A percentile compares a stretch with the other conserved stretches of the same genome.
Evolutionary conservation across 2,329 filamentous ascomycete genomes (phyloP).

Genomic region (Alternaria postmessia): DNA sequence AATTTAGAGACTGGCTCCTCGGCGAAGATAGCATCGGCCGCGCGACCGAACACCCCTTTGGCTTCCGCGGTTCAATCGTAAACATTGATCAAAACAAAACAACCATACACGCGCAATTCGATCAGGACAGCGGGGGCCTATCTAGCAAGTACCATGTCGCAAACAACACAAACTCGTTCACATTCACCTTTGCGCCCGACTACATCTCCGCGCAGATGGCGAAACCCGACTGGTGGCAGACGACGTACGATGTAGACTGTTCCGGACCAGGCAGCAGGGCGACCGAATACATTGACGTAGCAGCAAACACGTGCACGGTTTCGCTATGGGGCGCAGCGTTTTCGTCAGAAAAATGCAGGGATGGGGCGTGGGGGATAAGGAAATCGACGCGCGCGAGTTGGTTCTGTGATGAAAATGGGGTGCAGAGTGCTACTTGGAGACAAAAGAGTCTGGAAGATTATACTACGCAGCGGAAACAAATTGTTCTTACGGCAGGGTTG

Average conservation of each 20-base stretch:
- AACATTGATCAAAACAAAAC: background rate
- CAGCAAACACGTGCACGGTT: background rate
- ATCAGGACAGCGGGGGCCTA: background rate
- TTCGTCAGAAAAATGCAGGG: background rate
- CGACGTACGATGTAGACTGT: background rate
- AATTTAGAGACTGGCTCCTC: background rate
- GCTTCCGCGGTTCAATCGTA: background rate
- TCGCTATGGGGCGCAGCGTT: background rate
- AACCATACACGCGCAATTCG: background rate
- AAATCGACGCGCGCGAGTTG: background rate
- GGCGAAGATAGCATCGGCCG: background rate
- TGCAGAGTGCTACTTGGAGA: background rate
- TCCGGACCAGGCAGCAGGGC: background rate
- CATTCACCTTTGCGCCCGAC: background rate
- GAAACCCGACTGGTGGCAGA: background rate
- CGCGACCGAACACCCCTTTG: background rate
- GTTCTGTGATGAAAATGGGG: background rate
- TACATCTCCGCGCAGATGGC: background rate
- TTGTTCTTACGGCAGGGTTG: background rate
- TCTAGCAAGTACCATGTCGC: background rate
- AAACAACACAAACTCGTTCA: background rate
- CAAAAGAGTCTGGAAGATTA: too few species aligned
- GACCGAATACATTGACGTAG: background rate
- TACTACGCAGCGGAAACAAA: background rate
- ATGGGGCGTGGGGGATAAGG: background rate